Conservation (phyloP, 2,329 filamentous ascomycete species). For the Chrysoporthe puriensis region DNA sequence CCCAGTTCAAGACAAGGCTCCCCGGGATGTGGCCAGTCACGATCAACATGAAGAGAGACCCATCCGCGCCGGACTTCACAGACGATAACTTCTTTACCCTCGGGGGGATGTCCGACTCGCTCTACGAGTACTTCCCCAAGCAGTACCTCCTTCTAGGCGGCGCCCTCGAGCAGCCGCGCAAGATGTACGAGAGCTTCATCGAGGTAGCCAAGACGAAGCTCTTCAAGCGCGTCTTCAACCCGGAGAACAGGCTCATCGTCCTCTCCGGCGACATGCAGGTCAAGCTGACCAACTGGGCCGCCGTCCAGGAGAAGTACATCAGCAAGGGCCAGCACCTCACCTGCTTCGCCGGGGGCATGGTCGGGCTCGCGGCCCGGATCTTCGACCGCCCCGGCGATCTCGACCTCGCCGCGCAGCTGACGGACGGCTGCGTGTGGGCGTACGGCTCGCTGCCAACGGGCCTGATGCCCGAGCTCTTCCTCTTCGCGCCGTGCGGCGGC, state of each 20-base stretch:
- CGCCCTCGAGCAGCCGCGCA: conserved; percentile 46
- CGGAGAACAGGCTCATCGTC: conserved; percentile 45
- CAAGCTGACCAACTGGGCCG: conserved; percentile 31
- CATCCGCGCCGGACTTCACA: conserved; percentile 59
- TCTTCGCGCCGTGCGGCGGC: conserved; percentile 45
- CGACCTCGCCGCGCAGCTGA: conserved; percentile 59
- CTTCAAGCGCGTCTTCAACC: conserved; percentile 43
- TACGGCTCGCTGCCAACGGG: conserved; percentile 61
- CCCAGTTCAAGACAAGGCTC: conserved; percentile 57
- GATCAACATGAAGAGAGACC: conserved; percentile 44
- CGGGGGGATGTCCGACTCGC: conserved; percentile 60
- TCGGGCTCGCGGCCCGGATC: conserved; percentile 62
- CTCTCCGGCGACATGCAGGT: conserved; percentile 52
- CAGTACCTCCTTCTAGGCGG: conserved; percentile 71
- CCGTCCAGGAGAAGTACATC: conserved; percentile 34
- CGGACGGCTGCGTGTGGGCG: conserved; percentile 67
- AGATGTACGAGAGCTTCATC: conserved; percentile 37
- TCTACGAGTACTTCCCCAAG: conserved; percentile 69
- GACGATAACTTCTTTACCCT: conserved; percentile 57
- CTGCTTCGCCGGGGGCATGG: conserved; percentile 69
- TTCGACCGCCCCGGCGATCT: conserved; percentile 61
- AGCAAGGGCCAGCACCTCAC: conserved; percentile 57
- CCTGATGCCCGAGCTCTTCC: conserved; percentile 65
- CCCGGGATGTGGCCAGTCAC: conserved; percentile 66
- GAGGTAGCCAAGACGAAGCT: conserved; percentile 44